Evolutionary conservation across 106 monocot genomes (phyloP).

Genomic region (Allium fistulosum): DNA sequence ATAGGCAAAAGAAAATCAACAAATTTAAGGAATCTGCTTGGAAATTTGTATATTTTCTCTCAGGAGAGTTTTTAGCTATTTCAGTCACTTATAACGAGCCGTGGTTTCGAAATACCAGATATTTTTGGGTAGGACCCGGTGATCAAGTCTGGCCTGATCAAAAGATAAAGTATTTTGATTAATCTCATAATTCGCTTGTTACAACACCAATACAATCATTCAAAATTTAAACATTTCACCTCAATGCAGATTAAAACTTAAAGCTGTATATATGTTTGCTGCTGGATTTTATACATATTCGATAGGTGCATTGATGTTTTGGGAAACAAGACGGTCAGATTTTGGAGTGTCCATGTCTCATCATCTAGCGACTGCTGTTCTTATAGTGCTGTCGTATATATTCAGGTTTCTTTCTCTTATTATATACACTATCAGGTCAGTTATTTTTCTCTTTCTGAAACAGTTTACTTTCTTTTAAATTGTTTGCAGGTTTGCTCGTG

Average conservation of each 20-base stretch:
- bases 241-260: conserved; percentile 56
- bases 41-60: conserved; percentile 82
- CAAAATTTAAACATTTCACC: too few relatives aligned
- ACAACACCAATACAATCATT: too few relatives aligned
- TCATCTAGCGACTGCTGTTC: conserved; percentile 70
- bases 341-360: conserved; percentile 89
- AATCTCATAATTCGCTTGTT: too few relatives aligned
- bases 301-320: conserved; percentile 83
- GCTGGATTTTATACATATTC: conserved; percentile 93
- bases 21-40: conserved; percentile 97
- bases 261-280: conserved; percentile 77
- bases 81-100: conserved; percentile 80
- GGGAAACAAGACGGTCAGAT: conserved; percentile 95
- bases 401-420: conserved; percentile 44
- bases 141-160: conserved; percentile 85
- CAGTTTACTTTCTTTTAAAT: not conserved
- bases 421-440: not conserved
- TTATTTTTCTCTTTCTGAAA: not conserved
- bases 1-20: conserved; percentile 56
- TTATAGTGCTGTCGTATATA: conserved; percentile 79
- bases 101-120: conserved; percentile 79
- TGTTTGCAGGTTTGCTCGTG: conserved; percentile 69
- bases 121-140: conserved; percentile 90
- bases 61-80: conserved; percentile 54
- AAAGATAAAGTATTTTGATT: conserved; percentile 50